Conservation (phyloP, 148 eudicot species). For the Pharnaceum exiguum region DNA sequence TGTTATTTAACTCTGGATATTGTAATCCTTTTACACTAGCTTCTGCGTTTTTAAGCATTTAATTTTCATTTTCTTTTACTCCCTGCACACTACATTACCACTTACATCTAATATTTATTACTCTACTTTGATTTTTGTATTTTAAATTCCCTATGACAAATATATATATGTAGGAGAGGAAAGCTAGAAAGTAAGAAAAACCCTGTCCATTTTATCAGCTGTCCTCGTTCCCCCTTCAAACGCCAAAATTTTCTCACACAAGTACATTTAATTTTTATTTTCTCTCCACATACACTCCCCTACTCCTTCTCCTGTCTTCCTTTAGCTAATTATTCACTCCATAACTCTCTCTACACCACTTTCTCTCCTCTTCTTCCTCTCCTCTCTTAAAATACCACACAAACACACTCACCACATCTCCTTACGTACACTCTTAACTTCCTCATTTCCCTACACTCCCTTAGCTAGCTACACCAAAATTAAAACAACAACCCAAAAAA, state of each 20-base stretch:
- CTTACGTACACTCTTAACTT: background rate
- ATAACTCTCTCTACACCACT: constrained; percentile 32
- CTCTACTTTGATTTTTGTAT: too few relatives aligned
- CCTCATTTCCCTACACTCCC: background rate
- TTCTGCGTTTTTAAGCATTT: too few relatives aligned
- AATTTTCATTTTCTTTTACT: too few relatives aligned
- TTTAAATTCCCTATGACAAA: too few relatives aligned
- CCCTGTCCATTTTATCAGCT: constrained; percentile 1
- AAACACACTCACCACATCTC: background rate
- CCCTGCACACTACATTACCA: too few relatives aligned
- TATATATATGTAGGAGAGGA: too few relatives aligned
- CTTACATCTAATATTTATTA: too few relatives aligned
- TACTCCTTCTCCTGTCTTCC: background rate
- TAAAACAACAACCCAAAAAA: background rate
- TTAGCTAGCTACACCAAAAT: background rate
- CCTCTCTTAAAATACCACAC: constrained; percentile 1
- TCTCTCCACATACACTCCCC: constrained; percentile 12
- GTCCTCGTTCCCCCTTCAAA: constrained; percentile 13
- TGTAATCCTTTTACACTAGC: too few relatives aligned
- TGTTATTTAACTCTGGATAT: too few relatives aligned
- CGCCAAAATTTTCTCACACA: constrained; percentile 24
- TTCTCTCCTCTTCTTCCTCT: constrained; percentile 15
- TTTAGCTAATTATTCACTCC: too few relatives aligned
- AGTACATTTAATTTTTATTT: constrained; percentile 13
- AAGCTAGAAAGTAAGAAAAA: background rate